These are phyloP conservation scores for Cicer bijugum DNA, from an alignment of 306 rosid genomes.

Conservation along the genomic window DNA sequence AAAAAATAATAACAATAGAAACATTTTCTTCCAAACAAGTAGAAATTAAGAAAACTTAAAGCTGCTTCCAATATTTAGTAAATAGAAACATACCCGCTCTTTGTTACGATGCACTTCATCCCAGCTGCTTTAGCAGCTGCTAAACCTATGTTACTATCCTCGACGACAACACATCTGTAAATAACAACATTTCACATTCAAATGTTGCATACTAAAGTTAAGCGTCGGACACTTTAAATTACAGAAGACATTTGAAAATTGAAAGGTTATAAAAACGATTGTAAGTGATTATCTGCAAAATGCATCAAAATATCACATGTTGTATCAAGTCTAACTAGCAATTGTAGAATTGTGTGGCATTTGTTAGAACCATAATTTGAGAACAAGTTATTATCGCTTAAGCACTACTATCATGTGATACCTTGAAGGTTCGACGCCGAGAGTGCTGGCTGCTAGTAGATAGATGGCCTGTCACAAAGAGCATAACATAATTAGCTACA, in stretches of 20 bases:
- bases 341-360: slow-evolving; percentile 4
- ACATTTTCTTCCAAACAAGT: too few species aligned
- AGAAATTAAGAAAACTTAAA: neutral
- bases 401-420: slow-evolving; percentile 47
- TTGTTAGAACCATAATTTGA: slow-evolving; percentile 30
- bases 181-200: slow-evolving; percentile 31
- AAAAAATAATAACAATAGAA: neutral
- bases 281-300: slow-evolving; percentile 29
- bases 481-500: slow-evolving; percentile 38
- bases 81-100: slow-evolving; percentile 71
- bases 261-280: neutral
- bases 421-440: slow-evolving; percentile 91
- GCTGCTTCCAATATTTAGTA: neutral
- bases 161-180: slow-evolving; percentile 91
- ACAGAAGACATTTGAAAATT: neutral
- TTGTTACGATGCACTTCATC: slow-evolving; percentile 90
- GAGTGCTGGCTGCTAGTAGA: slow-evolving; percentile 78
- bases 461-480: slow-evolving; percentile 86
- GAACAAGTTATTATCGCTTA: slow-evolving; percentile 5
- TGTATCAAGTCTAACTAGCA: slow-evolving; percentile 36
- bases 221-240: neutral
- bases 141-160: slow-evolving; percentile 95
- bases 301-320: neutral
- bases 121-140: slow-evolving; percentile 96
- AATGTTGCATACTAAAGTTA: slow-evolving; percentile 26